These are phyloP conservation scores for Taphrina sp. DNA, from an alignment of 1,139 yeast genomes.

Conservation along the genomic window DNA sequence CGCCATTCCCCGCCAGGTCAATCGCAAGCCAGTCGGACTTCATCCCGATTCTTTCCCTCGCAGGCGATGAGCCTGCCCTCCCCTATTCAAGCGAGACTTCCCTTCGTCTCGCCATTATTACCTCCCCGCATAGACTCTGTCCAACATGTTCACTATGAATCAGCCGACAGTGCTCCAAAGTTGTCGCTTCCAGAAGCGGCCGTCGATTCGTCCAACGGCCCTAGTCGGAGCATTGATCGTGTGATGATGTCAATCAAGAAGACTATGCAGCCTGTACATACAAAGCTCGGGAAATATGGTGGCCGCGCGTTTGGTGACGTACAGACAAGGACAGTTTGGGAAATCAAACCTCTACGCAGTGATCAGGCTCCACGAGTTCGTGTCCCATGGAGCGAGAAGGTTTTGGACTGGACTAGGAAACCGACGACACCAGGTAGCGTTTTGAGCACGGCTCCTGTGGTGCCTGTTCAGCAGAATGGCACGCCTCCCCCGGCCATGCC, in stretches of 20 bases:
- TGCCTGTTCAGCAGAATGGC: not conserved
- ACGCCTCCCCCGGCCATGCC: conserved; percentile 2
- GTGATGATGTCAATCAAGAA: not conserved
- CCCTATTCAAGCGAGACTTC: not conserved
- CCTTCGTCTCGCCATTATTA: conserved; percentile 13
- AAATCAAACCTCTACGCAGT: conserved; percentile 7
- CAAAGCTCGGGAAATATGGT: not conserved
- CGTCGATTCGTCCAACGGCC: not conserved
- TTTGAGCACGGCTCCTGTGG: no score
- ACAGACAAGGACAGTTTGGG: conserved; percentile 26
- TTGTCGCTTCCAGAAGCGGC: conserved; percentile 3
- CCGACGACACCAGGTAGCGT: no score
- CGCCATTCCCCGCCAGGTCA: conserved; percentile 25
- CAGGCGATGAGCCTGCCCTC: not conserved
- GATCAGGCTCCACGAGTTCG: conserved; percentile 11
- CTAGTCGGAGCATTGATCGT: not conserved
- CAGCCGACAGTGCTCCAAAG: not conserved
- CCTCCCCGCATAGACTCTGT: conserved; percentile 9
- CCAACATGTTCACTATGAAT: not conserved
- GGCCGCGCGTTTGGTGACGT: conserved; percentile 10
- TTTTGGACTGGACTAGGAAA: conserved; percentile 13
- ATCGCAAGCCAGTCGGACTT: conserved; percentile 16
- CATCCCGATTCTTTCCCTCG: conserved; percentile 27
- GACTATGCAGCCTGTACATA: not conserved
- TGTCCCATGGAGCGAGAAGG: conserved; percentile 7